Base-by-base conservation (phyloP, 129 eudicot species). In the Smallanthus sonchifolius region DNA sequence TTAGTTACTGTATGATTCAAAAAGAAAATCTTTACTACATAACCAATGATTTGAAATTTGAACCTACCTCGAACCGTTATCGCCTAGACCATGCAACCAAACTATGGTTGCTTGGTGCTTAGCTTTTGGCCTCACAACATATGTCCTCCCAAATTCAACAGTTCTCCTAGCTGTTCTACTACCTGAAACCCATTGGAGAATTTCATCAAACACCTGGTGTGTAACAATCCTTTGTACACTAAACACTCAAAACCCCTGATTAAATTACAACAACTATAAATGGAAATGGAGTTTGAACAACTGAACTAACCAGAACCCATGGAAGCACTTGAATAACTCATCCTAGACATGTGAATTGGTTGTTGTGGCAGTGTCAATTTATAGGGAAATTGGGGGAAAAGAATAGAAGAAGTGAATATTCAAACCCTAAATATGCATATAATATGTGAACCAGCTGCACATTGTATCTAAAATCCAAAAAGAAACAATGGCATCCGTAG, bases 51-150 rank as follows among this genome's bases (percentile, higher is more conserved):
- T 24, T 24, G 30, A 24, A 24, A 17, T 15, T 8, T 34, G 35
- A 79, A 56, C 55, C 34, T 55, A 94, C 98, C 97, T 94, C 37
- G 98, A 87, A 75, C 98, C 98, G 75, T 90, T 91, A 80, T 94
- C 98, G 14, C 98, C 98, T 74, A 94, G 97, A 35, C 98, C 98
- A 85, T 94, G 98, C 86, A 94, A 73, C 97, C 97, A 94, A 70
- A 94, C 96, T 61, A 24, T 24, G 30, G 30, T 24, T 24, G 30
- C 30, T 24, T 24, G 30, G 30, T 24, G 30, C 30, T 24, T 24
- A 24, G 30, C 30, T 24, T 24, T 24, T 24, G 30, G 30, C 30
- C 30, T 24, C 30, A 24, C 30, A 24, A 24, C 30, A 24, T 24
- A 24, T 24, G 30, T 24, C 30, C 30, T 24, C 30, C 30, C 30